A percentile compares a stretch with the other conserved stretches of the same genome.
phyloP scores from a whole-genome alignment of 2,329 filamentous ascomycete genomes.

The Pseudocercospora pini-densiflorae region DNA sequence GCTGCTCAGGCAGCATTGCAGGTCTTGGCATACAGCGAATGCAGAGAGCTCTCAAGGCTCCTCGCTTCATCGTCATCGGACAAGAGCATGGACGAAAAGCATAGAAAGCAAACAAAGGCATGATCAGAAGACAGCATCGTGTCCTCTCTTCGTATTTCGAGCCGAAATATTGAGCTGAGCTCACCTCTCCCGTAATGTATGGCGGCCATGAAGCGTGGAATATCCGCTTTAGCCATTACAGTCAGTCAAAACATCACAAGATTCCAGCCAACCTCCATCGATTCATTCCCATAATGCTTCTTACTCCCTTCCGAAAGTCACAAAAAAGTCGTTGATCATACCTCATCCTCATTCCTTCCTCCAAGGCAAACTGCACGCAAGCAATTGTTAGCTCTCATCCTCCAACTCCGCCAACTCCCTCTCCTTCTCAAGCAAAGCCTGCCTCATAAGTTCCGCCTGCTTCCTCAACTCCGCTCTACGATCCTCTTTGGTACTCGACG shows the following conservation, averaged over 20 bases:
- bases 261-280: neutral
- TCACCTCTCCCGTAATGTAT: neutral
- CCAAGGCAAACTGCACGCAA: neutral
- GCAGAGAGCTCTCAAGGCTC: neutral
- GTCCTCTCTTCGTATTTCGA: neutral
- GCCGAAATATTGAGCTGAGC: neutral
- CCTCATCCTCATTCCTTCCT: neutral
- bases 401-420: conserved; percentile 63
- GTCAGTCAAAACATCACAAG: neutral
- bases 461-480: conserved; percentile 68
- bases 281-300: no score
- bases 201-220: neutral
- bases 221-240: neutral
- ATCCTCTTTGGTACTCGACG: conserved; percentile 56
- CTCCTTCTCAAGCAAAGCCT: conserved; percentile 74
- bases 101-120: neutral
- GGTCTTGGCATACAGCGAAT: neutral
- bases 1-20: neutral
- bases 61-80: neutral
- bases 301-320: neutral
- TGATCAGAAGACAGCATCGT: neutral
- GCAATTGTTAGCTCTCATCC: conserved; percentile 22
- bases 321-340: neutral
- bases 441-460: conserved; percentile 77
- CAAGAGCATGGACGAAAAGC: neutral